A percentile compares a stretch with the other conserved stretches of the same genome.
phyloP scores from a whole-genome alignment of 2,329 filamentous ascomycete genomes.

The Sporothrix humicola region DNA sequence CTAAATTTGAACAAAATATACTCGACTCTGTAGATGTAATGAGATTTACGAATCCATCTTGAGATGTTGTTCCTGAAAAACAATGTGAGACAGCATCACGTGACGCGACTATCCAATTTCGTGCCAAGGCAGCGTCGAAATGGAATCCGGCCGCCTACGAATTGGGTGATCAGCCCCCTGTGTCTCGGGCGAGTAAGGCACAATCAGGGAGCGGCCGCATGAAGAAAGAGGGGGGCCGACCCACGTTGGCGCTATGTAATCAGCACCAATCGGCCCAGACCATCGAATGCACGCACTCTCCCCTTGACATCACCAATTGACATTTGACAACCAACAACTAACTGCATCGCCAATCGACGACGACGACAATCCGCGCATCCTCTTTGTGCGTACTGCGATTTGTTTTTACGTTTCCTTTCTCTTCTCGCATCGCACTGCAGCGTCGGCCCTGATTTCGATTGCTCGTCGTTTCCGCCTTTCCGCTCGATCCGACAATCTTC shows the following conservation, averaged over 20 bases:
- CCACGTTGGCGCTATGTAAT: background rate
- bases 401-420: background rate
- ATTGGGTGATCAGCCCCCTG: background rate
- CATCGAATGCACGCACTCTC: background rate
- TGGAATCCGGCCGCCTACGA: background rate
- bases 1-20: too few relatives aligned
- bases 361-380: background rate
- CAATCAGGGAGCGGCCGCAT: background rate
- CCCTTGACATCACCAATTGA: background rate
- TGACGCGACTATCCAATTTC: background rate
- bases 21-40: too few relatives aligned
- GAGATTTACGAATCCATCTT: too few relatives aligned
- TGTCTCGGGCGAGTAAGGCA: constrained; percentile 12
- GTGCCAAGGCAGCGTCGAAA: constrained; percentile 18
- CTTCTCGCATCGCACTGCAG: background rate
- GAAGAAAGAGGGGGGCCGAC: constrained; percentile 5
- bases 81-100: background rate
- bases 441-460: background rate
- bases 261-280: background rate
- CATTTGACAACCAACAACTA: background rate
- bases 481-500: background rate
- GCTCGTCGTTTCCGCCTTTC: too few relatives aligned
- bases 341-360: constrained; percentile 1
- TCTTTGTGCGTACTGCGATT: background rate
- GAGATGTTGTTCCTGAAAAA: too few relatives aligned